Evolutionary conservation across 2,329 filamentous ascomycete species (phyloP).

Genomic region (Lachnellula suecica): DNA sequence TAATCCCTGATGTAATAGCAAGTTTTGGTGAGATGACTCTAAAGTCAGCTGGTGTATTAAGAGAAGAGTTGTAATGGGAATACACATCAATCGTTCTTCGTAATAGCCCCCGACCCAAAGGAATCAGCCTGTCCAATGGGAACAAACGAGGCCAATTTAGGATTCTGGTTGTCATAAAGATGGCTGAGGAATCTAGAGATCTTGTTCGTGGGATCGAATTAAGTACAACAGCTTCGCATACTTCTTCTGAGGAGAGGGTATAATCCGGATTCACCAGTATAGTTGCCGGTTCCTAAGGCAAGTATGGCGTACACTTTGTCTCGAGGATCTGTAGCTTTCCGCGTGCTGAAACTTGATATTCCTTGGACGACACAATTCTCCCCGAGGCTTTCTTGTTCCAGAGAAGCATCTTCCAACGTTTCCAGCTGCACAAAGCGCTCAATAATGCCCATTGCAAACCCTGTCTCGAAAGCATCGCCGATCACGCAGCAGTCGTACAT

Average conservation of each 20-base stretch:
- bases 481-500: neutral
- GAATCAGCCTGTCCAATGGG: neutral
- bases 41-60: neutral
- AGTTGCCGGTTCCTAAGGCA: neutral
- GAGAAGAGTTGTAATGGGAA: neutral
- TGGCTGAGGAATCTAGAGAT: neutral
- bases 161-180: neutral
- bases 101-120: neutral
- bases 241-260: neutral
- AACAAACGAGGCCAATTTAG: neutral
- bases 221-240: neutral
- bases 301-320: neutral
- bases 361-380: neutral
- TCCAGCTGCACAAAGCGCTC: neutral
- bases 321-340: neutral
- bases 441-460: neutral
- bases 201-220: neutral
- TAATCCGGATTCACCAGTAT: neutral
- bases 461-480: no score
- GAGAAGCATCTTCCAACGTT: neutral
- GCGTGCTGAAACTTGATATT: neutral
- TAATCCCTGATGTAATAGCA: neutral
- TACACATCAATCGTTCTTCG: neutral
- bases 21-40: neutral
- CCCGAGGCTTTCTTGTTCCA: neutral